A percentile compares a stretch with the other conserved stretches of the same genome.
phyloP scores from a whole-genome alignment of 306 rosid genomes.

The Vigna reflexopilosa region DNA sequence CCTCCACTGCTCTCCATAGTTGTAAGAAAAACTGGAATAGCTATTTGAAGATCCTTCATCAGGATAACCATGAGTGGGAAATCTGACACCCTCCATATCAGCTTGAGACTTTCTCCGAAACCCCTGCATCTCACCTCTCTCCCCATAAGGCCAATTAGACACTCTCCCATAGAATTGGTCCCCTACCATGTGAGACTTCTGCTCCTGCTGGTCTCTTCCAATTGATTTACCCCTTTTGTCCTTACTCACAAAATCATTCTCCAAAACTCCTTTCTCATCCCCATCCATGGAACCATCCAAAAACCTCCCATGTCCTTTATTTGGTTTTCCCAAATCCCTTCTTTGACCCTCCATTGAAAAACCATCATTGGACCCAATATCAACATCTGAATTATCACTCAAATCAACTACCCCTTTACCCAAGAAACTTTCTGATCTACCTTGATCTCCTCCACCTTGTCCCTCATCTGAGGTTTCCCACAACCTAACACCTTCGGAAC shows the following conservation, averaged over 20 bases:
- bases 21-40: constrained; percentile 50
- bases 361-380: constrained; percentile 53
- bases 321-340: constrained; percentile 53
- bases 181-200: constrained; percentile 49
- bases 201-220: constrained; percentile 57
- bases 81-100: constrained; percentile 68
- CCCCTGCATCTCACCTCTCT: constrained; percentile 57
- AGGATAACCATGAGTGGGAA: constrained; percentile 66
- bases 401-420: constrained; percentile 58
- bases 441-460: constrained; percentile 54
- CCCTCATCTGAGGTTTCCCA: constrained; percentile 76
- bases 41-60: constrained; percentile 72
- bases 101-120: constrained; percentile 50
- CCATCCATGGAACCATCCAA: constrained; percentile 46
- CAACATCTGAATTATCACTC: constrained; percentile 64
- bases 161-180: constrained; percentile 52
- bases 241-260: constrained; percentile 42
- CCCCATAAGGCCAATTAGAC: constrained; percentile 65
- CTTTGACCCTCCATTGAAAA: constrained; percentile 52
- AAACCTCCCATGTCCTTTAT: constrained; percentile 46
- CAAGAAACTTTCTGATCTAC: constrained; percentile 54
- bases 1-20: constrained; percentile 61
- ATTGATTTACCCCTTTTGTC: constrained; percentile 47
- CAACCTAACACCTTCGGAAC: constrained; percentile 62
- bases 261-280: constrained; percentile 48